Evolutionary conservation across 2,329 filamentous ascomycete genomes (phyloP), one percentile per base, ranked within the genome.

Genomic region (Seiridium cupressi): DNA sequence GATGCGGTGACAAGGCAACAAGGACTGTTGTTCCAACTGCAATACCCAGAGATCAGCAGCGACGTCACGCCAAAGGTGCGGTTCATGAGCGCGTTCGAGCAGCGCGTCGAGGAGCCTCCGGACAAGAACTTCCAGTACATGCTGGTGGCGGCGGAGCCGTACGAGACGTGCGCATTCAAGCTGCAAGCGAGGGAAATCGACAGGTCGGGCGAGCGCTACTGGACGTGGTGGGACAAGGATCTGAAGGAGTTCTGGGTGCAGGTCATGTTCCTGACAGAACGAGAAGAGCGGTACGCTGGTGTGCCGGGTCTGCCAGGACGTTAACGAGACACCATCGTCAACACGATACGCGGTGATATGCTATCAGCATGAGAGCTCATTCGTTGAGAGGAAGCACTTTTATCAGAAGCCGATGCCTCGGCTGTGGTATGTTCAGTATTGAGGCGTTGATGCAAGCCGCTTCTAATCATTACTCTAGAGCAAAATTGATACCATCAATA

Each of bases 231-330:
- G 82, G 95, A 99, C 77, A 89, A 90, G 62, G 95, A 99, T 74
- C 88, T 89, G 64, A 97, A 96, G 82, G 94, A 98, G 80, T 99
- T 96, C 73, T 98, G 93, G 92, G 86, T 97, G 46, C 95, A 98
- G 81, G 85, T 99, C 65, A 91, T 98, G 82, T 99, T 98, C 79
- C 95, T 97, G 85, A 98, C 95, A 44, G 95, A 99, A 81, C 87
- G 95, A 64, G 95, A 98, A 78, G 94, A 97, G 83, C 84, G 93
- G 62, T 98, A 88, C 65, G 87, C 86, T 55, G 85, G 85, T 18
- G 86, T 87, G 58, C 86, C 86, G 0, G 86, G 86, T 10, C 70
- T 89, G 67, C 81, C 81, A 34, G 79, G 79, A 2, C 72, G 81
- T 69, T 26, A 26, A 26, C 18, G 18, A 26, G 18, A 2, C 18